Percentiles rank a stretch among this genome's conserved stretches.
phyloP scores from a whole-genome alignment of 2,329 filamentous ascomycete genomes.

The Hirsutella rhossiliensis region DNA sequence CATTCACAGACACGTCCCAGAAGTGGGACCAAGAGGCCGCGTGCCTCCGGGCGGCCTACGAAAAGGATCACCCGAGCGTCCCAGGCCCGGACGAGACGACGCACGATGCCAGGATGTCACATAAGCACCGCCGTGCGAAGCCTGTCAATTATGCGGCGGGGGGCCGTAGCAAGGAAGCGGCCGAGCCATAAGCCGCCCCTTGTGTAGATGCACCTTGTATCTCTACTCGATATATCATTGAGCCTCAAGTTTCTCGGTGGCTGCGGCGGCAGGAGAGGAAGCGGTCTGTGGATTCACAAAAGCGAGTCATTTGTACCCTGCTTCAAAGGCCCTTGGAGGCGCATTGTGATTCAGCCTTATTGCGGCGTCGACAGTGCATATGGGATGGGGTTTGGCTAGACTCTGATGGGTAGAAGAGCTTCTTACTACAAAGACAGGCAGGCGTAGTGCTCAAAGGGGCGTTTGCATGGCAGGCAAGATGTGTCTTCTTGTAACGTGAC shows the following conservation, averaged over 20 bases:
- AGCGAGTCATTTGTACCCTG: too few species aligned
- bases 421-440: too few species aligned
- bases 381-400: too few species aligned
- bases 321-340: too few species aligned
- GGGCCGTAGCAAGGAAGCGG: neutral
- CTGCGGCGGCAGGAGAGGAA: too few species aligned
- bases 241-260: too few species aligned
- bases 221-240: too few species aligned
- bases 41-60: conserved; percentile 39
- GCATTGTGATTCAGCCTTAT: too few species aligned
- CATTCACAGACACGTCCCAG: conserved; percentile 48
- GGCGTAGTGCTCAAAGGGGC: neutral
- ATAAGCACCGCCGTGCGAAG: conserved; percentile 23
- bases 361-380: too few species aligned
- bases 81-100: conserved; percentile 11
- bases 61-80: conserved; percentile 34
- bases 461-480: neutral
- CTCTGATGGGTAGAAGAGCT: too few species aligned
- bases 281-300: too few species aligned
- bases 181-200: neutral
- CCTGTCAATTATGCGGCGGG: conserved; percentile 25
- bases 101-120: conserved; percentile 8
- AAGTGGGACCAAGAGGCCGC: conserved; percentile 62
- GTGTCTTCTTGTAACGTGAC: neutral
- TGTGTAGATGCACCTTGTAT: neutral